These are phyloP conservation scores for Trichoderma brevicompactum DNA, from an alignment of 2,329 filamentous ascomycete species.

Conservation along the genomic window DNA sequence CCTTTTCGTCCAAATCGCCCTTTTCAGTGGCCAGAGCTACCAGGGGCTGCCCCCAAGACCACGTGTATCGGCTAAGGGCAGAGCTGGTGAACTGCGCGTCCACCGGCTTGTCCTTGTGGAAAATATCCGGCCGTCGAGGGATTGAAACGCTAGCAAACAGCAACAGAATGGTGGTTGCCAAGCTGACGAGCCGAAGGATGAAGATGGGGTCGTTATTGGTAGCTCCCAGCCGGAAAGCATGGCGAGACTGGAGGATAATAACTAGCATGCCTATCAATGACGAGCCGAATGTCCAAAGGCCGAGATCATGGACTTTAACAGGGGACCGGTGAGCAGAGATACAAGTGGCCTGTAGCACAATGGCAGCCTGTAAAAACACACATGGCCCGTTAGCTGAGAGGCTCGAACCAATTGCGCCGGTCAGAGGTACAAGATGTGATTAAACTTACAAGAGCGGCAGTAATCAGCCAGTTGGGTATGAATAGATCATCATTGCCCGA, in stretches of 20 bases:
- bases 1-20: constrained; percentile 62
- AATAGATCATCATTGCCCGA: constrained; percentile 46
- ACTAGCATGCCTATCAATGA: constrained; percentile 50
- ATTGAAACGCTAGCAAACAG: constrained; percentile 57
- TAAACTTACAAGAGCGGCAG: constrained; percentile 65
- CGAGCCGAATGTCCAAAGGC: constrained; percentile 56
- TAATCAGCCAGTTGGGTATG: constrained; percentile 63
- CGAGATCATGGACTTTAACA: constrained; percentile 58
- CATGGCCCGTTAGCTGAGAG: not conserved
- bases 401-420: not conserved
- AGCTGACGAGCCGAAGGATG: constrained; percentile 51
- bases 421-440: not conserved
- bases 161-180: constrained; percentile 51
- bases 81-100: constrained; percentile 67
- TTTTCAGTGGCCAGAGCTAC: constrained; percentile 61
- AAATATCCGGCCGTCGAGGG: constrained; percentile 71
- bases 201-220: constrained; percentile 48
- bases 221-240: constrained; percentile 40
- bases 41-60: constrained; percentile 64
- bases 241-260: constrained; percentile 51
- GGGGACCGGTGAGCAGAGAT: constrained; percentile 55
- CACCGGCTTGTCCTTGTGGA: constrained; percentile 60
- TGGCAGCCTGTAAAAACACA: constrained; percentile 47
- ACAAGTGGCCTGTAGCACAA: constrained; percentile 56
- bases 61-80: constrained; percentile 65